Base-by-base conservation (phyloP, 148 eudicot genomes). In the Gaultheria prostrata region DNA sequence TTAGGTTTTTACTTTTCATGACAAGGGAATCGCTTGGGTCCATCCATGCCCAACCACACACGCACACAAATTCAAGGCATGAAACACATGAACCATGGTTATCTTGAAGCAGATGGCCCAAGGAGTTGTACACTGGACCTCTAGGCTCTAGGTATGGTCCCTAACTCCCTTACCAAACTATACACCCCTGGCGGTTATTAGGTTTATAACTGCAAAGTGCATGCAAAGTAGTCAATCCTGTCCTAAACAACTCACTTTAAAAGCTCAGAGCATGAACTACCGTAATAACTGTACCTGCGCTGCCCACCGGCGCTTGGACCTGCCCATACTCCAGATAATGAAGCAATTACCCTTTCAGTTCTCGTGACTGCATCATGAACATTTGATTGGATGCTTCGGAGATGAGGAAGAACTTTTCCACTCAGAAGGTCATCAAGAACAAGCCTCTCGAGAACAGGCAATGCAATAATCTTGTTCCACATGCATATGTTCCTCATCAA, bases 321-420 rank as follows among this genome's bases (percentile, higher is more conserved):
- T 4, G 96, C 83, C 96, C 94, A 97, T 50, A 95, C 93, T 59
- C 94, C 99, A 69, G 84, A 81, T 70, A 97, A 76, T 28, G 98
- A 91, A 90, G 93, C 91, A 82, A 95, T 76, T 24, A 95, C 85
- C 86, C 98, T 92, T 77, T 97, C 99, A 20, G 94, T 88, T 86
- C 99, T 90, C 8, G 89, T 86, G 51, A 95, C 85, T n/a, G 98
- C 97, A 84, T 97, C 99, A 81, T 95, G 92, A 79, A 92, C 74
- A 84, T 95, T 95, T 39, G 93, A 86, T 75, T 87, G 90, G 53
- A 97, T 91, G 87, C 91, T 93, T 71, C 87, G 93, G 81, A 95
- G 92, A 88, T 95, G 98, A 81, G 98, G 98, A 87, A 97, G 92
- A 78, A 97, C 59, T 82, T 95, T 97, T 74, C 94, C 92, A 78